Evolutionary conservation across 257 asterid species (phyloP).

Genomic region (Ocimum tenuiflorum): DNA sequence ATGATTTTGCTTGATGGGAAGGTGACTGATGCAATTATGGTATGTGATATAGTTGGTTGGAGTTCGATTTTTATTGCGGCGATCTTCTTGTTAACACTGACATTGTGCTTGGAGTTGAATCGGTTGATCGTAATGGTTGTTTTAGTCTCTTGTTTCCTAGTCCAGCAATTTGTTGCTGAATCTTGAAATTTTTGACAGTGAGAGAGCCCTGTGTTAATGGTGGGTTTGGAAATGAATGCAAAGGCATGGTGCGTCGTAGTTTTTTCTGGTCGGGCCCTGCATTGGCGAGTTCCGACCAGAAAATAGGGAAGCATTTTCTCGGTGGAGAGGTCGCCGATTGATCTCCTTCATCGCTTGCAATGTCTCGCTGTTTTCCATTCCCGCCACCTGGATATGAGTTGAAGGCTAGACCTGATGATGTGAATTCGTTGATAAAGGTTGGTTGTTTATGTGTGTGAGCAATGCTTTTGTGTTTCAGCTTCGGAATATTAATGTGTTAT

Average conservation of each 20-base stretch:
- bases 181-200: constrained; percentile 21
- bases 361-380: constrained; percentile 54
- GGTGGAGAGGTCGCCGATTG: constrained; percentile 23
- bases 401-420: constrained; percentile 26
- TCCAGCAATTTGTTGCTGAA: constrained; percentile 15
- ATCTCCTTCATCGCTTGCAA: constrained; percentile 27
- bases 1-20: constrained; percentile 37
- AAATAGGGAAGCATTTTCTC: constrained; percentile 31
- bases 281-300: constrained; percentile 36
- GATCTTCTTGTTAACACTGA: constrained; percentile 11
- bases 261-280: constrained; percentile 45
- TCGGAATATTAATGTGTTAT: not conserved
- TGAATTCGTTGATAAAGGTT: constrained; percentile 33
- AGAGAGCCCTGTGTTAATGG: constrained; percentile 11
- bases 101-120: constrained; percentile 11
- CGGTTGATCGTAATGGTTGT: constrained; percentile 11
- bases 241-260: constrained; percentile 45
- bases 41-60: constrained; percentile 29
- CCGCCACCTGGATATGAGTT: constrained; percentile 51
- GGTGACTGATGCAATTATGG: constrained; percentile 28
- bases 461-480: not conserved
- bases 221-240: constrained; percentile 45
- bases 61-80: constrained; percentile 25
- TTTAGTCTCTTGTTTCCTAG: constrained; percentile 11
- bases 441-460: constrained; percentile 6